Percentiles rank a stretch among this genome's conserved stretches.
Evolutionary conservation across 306 rosid species (phyloP).

Genomic region (Gillenia trifoliata): DNA sequence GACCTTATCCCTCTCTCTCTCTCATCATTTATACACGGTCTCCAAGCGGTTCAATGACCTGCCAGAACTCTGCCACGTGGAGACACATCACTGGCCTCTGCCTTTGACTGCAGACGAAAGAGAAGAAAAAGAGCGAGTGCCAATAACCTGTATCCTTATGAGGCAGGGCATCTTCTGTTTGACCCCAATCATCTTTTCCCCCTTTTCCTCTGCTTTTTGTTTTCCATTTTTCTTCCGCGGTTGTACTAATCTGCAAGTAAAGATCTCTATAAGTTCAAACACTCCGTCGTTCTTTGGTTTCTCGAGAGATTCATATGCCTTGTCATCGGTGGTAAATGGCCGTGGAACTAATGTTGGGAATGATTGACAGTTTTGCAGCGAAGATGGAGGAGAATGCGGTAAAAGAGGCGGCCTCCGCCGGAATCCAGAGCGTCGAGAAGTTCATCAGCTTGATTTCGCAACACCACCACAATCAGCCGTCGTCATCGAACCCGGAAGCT

Average conservation of each 20-base stretch:
- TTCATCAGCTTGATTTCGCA: constrained; percentile 50
- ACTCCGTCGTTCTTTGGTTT: not conserved
- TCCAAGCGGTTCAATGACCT: constrained; percentile 27
- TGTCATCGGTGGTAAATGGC: constrained; percentile 11
- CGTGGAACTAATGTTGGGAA: constrained; percentile 28
- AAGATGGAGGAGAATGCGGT: constrained; percentile 34
- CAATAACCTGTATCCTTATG: constrained; percentile 1
- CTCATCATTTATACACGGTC: constrained; percentile 22
- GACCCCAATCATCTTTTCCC: constrained; percentile 11
- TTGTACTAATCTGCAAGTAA: not conserved
- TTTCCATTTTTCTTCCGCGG: not conserved
- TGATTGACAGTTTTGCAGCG: constrained; percentile 15
- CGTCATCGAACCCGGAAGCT: not conserved
- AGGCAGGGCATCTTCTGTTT: constrained; percentile 17
- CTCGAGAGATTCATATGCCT: not conserved
- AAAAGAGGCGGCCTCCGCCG: constrained; percentile 67
- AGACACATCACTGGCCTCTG: not conserved
- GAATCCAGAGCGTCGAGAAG: constrained; percentile 64
- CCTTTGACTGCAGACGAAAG: constrained; percentile 40
- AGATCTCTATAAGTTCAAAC: not conserved
- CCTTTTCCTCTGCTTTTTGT: not conserved
- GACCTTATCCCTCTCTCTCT: constrained; percentile 34
- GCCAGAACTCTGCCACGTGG: constrained; percentile 31
- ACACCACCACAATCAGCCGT: not conserved
- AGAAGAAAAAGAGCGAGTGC: constrained; percentile 3